phyloP scores from a whole-genome alignment of 225 moss, liverwort and hornwort species.

The Bryoerythrophyllum caledonicum region DNA sequence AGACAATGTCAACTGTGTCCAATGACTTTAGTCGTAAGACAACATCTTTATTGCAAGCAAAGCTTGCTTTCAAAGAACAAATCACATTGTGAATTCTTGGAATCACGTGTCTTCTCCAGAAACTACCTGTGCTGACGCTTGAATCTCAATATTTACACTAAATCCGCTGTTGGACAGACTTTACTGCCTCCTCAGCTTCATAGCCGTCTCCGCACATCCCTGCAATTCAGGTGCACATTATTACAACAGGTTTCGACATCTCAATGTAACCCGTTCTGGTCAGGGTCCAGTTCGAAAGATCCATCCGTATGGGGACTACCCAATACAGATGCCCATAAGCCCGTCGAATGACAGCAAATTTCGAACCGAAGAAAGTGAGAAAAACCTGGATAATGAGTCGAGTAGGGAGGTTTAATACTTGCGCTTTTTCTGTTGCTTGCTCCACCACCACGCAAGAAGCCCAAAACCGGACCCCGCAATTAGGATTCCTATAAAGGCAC shows the following conservation, averaged over 20 bases:
- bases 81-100: constrained; percentile 3
- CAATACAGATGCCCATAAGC: not conserved
- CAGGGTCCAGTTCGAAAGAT: not conserved
- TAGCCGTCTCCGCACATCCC: constrained; percentile 41
- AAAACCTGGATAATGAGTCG: constrained; percentile 54
- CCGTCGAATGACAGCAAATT: not conserved
- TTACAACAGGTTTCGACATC: not conserved
- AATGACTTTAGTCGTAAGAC: constrained; percentile 5
- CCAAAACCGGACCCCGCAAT: constrained; percentile 78
- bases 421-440: constrained; percentile 84
- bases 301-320: not conserved
- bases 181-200: constrained; percentile 28
- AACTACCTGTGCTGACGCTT: constrained; percentile 23
- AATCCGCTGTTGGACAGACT: constrained; percentile 16
- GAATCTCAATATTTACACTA: constrained; percentile 28
- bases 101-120: not conserved
- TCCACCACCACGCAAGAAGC: constrained; percentile 73
- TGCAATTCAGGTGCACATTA: constrained; percentile 29
- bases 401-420: constrained; percentile 70
- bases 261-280: not conserved
- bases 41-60: constrained; percentile 29
- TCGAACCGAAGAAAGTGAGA: constrained; percentile 34
- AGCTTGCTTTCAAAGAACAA: constrained; percentile 13
- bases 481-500: constrained; percentile 63
- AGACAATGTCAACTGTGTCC: not conserved